These are phyloP conservation scores for Phytophthora europaea DNA, from an alignment of 352 stramenopile species.

Conservation along the genomic window DNA sequence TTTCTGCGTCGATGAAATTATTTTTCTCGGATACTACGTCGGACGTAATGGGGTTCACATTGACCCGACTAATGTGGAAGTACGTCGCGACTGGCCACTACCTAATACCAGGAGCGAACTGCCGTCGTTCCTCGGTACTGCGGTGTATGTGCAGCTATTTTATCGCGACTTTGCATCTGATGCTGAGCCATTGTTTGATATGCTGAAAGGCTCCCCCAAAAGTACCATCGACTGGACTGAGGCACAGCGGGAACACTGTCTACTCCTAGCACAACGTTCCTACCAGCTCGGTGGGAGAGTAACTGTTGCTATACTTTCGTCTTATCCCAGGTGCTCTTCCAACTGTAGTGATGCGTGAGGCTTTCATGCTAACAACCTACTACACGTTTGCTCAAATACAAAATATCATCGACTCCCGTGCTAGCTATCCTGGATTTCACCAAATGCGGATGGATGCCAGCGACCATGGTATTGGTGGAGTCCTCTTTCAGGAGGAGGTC, in stretches of 20 bases:
- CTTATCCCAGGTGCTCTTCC: too few species aligned
- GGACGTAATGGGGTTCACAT: conserved; percentile 24
- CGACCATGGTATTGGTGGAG: conserved; percentile 13
- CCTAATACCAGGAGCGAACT: conserved; percentile 20
- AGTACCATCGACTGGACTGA: background rate
- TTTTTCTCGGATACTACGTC: conserved; percentile 30
- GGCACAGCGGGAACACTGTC: background rate
- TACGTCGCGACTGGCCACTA: conserved; percentile 21
- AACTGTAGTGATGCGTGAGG: too few species aligned
- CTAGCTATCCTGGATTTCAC: conserved; percentile 11
- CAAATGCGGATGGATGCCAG: conserved; percentile 18
- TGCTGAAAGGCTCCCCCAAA: conserved; percentile 3
- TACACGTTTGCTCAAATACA: background rate
- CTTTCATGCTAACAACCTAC: too few species aligned
- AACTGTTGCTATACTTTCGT: too few species aligned
- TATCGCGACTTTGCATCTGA: conserved; percentile 17
- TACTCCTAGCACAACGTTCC: too few species aligned
- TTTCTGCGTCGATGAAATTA: conserved; percentile 31
- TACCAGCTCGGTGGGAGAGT: too few species aligned
- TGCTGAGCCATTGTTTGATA: conserved; percentile 17
- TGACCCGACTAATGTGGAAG: conserved; percentile 31
- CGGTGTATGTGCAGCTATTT: conserved; percentile 20
- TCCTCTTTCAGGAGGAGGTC: conserved; percentile 19
- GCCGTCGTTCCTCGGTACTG: conserved; percentile 16
- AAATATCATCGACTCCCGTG: conserved; percentile 1